Evolutionary conservation across 2,329 filamentous ascomycete species (phyloP), one percentile per base, ranked within the genome.

Genomic region (Cladosporium velox): DNA sequence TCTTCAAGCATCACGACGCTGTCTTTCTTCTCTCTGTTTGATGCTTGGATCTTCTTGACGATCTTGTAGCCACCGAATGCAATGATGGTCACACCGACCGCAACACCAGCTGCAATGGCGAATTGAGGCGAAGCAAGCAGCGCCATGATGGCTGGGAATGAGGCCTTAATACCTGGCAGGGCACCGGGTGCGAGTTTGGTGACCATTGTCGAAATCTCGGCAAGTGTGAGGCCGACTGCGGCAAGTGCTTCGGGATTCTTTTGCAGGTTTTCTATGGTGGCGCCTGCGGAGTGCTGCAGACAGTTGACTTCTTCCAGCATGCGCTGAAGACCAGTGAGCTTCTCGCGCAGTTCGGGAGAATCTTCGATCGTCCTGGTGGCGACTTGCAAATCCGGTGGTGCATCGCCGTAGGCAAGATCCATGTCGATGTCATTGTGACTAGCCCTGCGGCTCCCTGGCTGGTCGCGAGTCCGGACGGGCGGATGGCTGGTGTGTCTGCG

Each of bases 61-160:
- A 99, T 97, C 81, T 97, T 98, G 86, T 92, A 98, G 5, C 95
- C 94, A 64, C 95, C 95, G 67, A 99, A 92, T 77, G 95, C 93
- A 73, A 99, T 92, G 10, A 98, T 89, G 0, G 95, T 98, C n/a
- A 97, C 89, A 15, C 95, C 95, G 0, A 97, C 88, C 0, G 91
- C 92, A 15, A 97, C 88, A 52, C 93, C 91, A 0, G 91, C 92
- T 4, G 93, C 93, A 72, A 99, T 97, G 69, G 97, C 86, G 76
- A 99, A 99, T 75, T 99, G 92, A 0, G 95, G 95, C 65, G 90
- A 93, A 0, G 92, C 89, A 3, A 99, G 86, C 26, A 99, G 85
- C 0, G 90, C 91, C 72, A 97, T 94, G 24, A 97, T 89, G 8
- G 91, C 90, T 0, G 95, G 95, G 44, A 93, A 94, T 24, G 89